Conservation (phyloP, 192 early-diverging fungal genomes). For the Chytriomyces sp. region DNA sequence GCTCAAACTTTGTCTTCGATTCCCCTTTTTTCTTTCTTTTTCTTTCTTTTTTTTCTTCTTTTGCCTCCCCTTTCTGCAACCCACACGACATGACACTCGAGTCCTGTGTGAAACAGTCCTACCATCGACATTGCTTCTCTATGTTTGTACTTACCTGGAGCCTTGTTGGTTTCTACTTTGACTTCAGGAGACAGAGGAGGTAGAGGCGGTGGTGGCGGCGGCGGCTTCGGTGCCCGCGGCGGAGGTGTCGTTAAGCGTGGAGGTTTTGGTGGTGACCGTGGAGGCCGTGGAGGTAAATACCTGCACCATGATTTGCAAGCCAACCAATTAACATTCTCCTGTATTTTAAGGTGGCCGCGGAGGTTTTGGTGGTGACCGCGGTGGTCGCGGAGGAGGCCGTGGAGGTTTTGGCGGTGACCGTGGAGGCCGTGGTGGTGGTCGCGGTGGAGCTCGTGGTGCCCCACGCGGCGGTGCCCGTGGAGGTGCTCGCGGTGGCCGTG, state of each 20-base stretch:
- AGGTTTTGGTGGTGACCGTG: conserved; percentile 45
- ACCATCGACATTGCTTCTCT: neutral
- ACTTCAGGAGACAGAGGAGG: conserved; percentile 36
- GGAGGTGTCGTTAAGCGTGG: conserved; percentile 39
- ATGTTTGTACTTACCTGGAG: neutral
- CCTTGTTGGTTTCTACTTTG: neutral
- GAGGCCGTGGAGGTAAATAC: conserved; percentile 33
- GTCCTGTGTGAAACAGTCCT: neutral
- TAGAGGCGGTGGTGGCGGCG: conserved; percentile 39
- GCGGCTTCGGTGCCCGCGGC: conserved; percentile 37
- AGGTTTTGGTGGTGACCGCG: conserved; percentile 46
- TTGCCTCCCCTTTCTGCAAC: neutral
- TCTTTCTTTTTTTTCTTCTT: neutral
- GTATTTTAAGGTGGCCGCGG: conserved; percentile 31
- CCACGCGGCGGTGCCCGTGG: conserved; percentile 65
- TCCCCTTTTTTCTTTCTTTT: neutral
- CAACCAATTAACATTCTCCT: neutral
- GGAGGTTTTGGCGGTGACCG: conserved; percentile 57
- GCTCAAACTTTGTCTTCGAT: too few relatives aligned
- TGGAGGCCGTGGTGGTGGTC: conserved; percentile 57
- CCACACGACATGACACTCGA: neutral
- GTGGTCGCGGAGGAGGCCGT: conserved; percentile 44
- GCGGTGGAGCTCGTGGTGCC: conserved; percentile 57
- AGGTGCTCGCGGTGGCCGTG: conserved; percentile 64
- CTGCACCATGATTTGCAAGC: neutral